phyloP scores from a whole-genome alignment of 2,329 filamentous ascomycete genomes.

The Macroventuria anomochaeta region DNA sequence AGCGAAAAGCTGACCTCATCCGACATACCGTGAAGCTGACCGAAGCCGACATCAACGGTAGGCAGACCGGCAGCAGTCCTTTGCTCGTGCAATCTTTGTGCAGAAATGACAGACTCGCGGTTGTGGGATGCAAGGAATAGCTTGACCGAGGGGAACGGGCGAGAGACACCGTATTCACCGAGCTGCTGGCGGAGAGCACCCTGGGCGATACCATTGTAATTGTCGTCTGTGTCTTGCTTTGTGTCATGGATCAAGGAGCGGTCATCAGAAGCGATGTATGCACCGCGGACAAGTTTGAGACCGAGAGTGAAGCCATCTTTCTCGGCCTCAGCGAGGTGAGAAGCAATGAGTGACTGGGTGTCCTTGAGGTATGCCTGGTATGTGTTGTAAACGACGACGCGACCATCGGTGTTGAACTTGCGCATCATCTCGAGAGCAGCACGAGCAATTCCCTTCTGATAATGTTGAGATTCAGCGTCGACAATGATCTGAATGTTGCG shows the following conservation, averaged over 20 bases:
- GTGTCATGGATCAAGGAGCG: slow-evolving; percentile 60
- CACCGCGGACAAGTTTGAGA: slow-evolving; percentile 64
- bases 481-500: slow-evolving; percentile 54
- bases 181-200: slow-evolving; percentile 49
- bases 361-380: slow-evolving; percentile 65
- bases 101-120: slow-evolving; percentile 67
- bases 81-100: slow-evolving; percentile 57
- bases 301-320: slow-evolving; percentile 61
- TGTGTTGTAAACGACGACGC: slow-evolving; percentile 71
- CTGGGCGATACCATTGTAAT: slow-evolving; percentile 73
- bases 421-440: slow-evolving; percentile 63
- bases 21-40: slow-evolving; percentile 93
- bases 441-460: slow-evolving; percentile 53
- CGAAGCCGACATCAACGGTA: slow-evolving; percentile 65
- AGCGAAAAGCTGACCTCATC: slow-evolving; percentile 77
- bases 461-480: slow-evolving; percentile 57
- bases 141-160: slow-evolving; percentile 53
- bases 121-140: slow-evolving; percentile 87
- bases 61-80: slow-evolving; percentile 47
- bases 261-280: slow-evolving; percentile 61
- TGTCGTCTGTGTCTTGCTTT: slow-evolving; percentile 62
- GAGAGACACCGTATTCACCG: slow-evolving; percentile 29
- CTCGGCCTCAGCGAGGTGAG: slow-evolving; percentile 56
- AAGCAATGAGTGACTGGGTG: slow-evolving; percentile 50
- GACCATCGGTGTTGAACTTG: slow-evolving; percentile 58